phyloP scores from a whole-genome alignment of 345 rosid genomes.

The Trapa incisa region DNA sequence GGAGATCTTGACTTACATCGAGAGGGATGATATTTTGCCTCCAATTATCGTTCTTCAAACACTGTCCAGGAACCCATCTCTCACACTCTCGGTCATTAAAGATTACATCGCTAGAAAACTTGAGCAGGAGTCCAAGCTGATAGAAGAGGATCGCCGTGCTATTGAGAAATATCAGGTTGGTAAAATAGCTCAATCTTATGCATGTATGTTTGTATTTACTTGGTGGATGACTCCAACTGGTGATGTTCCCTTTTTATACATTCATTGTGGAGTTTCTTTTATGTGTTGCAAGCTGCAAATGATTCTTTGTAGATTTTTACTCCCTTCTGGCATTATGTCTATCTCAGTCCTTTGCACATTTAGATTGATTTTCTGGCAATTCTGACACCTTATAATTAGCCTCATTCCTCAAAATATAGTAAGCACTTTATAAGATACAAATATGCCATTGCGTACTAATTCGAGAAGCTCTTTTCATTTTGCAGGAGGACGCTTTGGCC shows the following conservation, averaged over 20 bases:
- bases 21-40: conserved; percentile 91
- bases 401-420: neutral
- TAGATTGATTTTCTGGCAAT: neutral
- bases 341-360: neutral
- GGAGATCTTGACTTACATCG: conserved; percentile 78
- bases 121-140: conserved; percentile 85
- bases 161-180: conserved; percentile 91
- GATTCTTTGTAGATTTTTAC: neutral
- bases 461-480: neutral
- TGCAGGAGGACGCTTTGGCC: conserved; percentile 66
- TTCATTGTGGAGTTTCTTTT: neutral
- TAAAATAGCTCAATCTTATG: neutral
- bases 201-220: neutral
- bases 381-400: neutral
- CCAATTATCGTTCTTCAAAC: conserved; percentile 93
- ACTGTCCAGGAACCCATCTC: conserved; percentile 82
- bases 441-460: neutral
- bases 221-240: neutral
- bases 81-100: conserved; percentile 88
- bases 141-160: conserved; percentile 85
- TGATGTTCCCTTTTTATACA: neutral
- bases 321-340: neutral
- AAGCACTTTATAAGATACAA: neutral
- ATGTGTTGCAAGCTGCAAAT: neutral
- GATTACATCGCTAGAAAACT: conserved; percentile 93